Evolutionary conservation across 2,329 filamentous ascomycete species (phyloP), one percentile per base, ranked within the genome.

Genomic region (Ascochyta lentis): DNA sequence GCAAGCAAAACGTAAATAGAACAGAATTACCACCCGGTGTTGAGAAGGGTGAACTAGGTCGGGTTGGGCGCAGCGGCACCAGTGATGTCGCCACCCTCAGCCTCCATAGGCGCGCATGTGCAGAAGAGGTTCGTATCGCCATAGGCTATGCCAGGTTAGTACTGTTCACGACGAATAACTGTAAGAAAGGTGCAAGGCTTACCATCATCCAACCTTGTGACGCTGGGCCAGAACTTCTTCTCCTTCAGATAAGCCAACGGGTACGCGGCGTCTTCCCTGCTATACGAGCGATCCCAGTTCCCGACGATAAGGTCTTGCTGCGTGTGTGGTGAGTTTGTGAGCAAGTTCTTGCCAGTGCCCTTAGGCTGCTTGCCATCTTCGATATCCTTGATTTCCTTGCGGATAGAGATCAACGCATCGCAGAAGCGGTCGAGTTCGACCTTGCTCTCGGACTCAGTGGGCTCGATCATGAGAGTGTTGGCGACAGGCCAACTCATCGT

Each of bases 221-320:
- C 92, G 33, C 82, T 88, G 0, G 94, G 93, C 94, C 94, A 98
- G 79, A 97, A 97, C 82, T 98, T 98, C 89, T 96, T 97, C 85
- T 96, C 91, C 75, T 86, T 85, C 59, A 98, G 78, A 78, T 86
- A 96, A 0, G 87, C 81, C 60, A 96, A 74, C 16, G 94, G 94
- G 74, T 96, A 98, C 0, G 92, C 94, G 0, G 94, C 94, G 77
- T 88, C 84, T 79, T 95, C 89, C 26, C 92, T 81, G 1, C 83
- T 86, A 75, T 98, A 98, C 1, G 86, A 82, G n/a, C 94, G 83
- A 59, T 91, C 83, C 94, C 94, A 98, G 67, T 91, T 86, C 3
- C 84, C 84, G 1, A 83, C 71, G 44, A 97, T 81, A 31, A 98
- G 78, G 74, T 97, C 94, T 44, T 86, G 84, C 78, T 93, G 87